Evolutionary conservation across 495 filamentous ascomycete species (phyloP).

Genomic region (Neurospora tetrasperma): DNA sequence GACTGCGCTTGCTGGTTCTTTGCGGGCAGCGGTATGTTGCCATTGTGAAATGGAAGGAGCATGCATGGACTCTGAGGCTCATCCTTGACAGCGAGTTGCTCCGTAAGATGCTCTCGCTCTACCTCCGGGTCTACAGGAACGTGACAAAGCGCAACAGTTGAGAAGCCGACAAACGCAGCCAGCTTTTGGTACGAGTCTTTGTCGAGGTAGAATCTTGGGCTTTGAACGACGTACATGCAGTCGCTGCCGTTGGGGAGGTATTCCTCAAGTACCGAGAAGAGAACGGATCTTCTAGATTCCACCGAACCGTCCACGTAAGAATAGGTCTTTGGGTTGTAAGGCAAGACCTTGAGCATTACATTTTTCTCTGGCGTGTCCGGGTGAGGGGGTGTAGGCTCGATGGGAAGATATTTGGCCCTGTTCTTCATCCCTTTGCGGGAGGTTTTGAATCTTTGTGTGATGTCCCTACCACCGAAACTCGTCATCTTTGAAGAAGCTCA

Average conservation of each 20-base stretch:
- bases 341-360: not conserved
- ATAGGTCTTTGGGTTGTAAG: not conserved
- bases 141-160: not conserved
- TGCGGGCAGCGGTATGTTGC: not conserved
- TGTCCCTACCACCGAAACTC: not conserved
- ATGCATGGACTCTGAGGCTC: not conserved
- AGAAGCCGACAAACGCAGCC: not conserved
- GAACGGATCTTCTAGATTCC: not conserved
- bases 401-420: not conserved
- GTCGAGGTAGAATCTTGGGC: not conserved
- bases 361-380: not conserved
- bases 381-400: not conserved
- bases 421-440: too few relatives aligned
- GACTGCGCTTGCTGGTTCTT: not conserved
- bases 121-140: not conserved
- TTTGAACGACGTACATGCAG: not conserved
- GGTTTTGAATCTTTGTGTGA: not conserved
- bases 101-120: not conserved
- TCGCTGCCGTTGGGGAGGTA: not conserved
- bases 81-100: not conserved
- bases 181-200: not conserved
- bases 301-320: not conserved
- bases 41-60: not conserved
- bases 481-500: not conserved
- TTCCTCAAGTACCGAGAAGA: not conserved